Base-by-base conservation (phyloP, 1,284 basidiomycete genomes). In the Cutaneotrichosporon sp. region DNA sequence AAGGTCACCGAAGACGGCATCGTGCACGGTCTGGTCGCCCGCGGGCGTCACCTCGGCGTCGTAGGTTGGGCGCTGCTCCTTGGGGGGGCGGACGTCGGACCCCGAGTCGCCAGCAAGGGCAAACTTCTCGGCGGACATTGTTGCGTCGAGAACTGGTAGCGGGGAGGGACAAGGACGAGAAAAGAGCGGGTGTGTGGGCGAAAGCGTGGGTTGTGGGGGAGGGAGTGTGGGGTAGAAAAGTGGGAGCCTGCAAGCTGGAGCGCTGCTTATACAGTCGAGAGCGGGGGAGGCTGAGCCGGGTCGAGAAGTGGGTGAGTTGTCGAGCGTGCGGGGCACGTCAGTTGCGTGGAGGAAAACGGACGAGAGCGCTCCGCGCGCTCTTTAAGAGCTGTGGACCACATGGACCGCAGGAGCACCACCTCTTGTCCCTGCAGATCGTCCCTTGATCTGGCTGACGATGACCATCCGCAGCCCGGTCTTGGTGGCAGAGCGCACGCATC, bases 1-100 rank as follows among this genome's bases (percentile, higher is more conserved):
- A 42, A 69, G 66, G 38, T 67, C 67, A 50, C 72, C 69, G 60
- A 73, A 73, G 25, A 73, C 72, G 52, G 69, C 72, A 49, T 72
- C 69, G 46, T 63, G 56, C 18, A 57, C 49, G 13, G 38, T 49
- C n/a, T 46, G 20, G 46, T 50, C 47, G 34, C 47, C 58, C n/a
- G 64, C 64, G 24, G 64, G 64, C 2, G 56, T 53, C 25, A 66
- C 58, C 42, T 66, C 64, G 29, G 58, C 47, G 3, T 56, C 61
- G 54, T 66, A 66, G 27, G 42, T 42, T 20, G 38, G 38, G 54
- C n/a, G n/a, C n/a, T n/a, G n/a, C n/a, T 33, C 33, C 2, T 53
- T 36, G 42, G 18, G 20, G 29, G 47, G 20, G 46, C 24, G 22
- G 20, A 13, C n/a, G 22, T 33, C 34, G 34, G 8, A 11, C 18